Base-by-base conservation (phyloP, 2,329 filamentous ascomycete genomes). In the Botrytis cinerea region DNA sequence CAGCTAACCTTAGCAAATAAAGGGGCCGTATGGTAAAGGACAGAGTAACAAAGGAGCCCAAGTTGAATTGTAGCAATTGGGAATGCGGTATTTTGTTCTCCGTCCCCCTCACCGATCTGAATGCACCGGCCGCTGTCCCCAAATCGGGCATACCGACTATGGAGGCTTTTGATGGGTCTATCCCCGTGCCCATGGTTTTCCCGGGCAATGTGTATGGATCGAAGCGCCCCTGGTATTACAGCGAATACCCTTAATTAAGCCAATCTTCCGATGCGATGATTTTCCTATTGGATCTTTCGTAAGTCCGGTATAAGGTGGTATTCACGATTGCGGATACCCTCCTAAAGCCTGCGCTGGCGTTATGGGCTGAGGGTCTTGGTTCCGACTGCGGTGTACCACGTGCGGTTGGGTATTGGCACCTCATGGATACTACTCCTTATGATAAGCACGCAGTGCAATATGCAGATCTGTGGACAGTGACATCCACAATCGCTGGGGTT, bases 61-160 rank as follows among this genome's bases (percentile, higher is more conserved):
- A 94, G 81, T 86, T 98, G 75, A 94, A 88, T 75, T 94, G 92
- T 82, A 90, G 93, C 72, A 99, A 98, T 81, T 98, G 95, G 95
- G 96, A 98, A 83, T 97, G 94, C 80, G 96, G 96, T 51, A 93
- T 99, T 1, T 78, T 98, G 38, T 81, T 98, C 59, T 90, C 75
- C 76, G n/a, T 72, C 9, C 57, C 48, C 46, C 43, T 60, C 12
- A 66, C 71, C 32, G 40, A 57, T 28, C 18, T 59, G 45, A 71
- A 66, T 45, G 22, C 54, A 22, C 43, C 45, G 40, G 59, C 61
- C 62, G 51, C 68, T 20, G 62, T 73, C 68, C 69, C 61, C 28
- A 35, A 67, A 57, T 57, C 32, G 51, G 67, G 28, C 25, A 70
- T 73, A 54, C 73, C 76, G 78, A 62, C 79, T 80, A 73, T 81